Base-by-base conservation (phyloP, 495 filamentous ascomycete species). In the Xylaria bambusicola region DNA sequence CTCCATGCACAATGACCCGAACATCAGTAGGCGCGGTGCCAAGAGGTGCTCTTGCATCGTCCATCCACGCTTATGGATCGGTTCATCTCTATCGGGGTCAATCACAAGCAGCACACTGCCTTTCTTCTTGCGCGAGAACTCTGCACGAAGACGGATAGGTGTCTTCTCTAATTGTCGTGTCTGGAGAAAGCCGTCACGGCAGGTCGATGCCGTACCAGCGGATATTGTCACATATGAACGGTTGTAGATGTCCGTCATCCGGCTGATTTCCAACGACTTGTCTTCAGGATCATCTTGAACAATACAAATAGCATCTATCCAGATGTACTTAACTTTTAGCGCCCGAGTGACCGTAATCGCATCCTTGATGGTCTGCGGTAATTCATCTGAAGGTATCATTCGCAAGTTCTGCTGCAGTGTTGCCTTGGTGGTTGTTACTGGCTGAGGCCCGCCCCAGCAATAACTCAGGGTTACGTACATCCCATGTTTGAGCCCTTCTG, bases 291-390 rank as follows among this genome's bases (percentile, higher is more conserved):
- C 27, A 48, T 73, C 58, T 58, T 73, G 71, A 8, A 72, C 15
- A 42, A 73, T 71, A 52, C 71, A 72, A 18, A 73, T 50, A 18
- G 65, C 51, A 57, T 73, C 71, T 21, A 72, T 63, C 71, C 71
- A 73, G 3, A 73, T 33, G 49, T 67, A 71, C 10, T 27, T 47
- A 12, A 66, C 26, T 20, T 65, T 62, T 15, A 73, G 62, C 8
- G 36, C 15, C n/a, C 42, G 21, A 27, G 64, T 60, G 13, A 60
- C 29, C 4, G 40, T 40, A 20, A 62, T 41, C 15, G 64, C 60
- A 36, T 66, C 64, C 3, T 36, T 29, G 44, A 63, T 53, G 2
- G 61, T 63, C 12, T 38, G 29, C 1, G 60, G 56, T 2, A 66
- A 40, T 15, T 40, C 15, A 12, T 3, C 36, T 40, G 36, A 6